Evolutionary conservation across 257 asterid genomes (phyloP), one percentile per base, ranked within the genome.

Genomic region (Pogostemon cablin): DNA sequence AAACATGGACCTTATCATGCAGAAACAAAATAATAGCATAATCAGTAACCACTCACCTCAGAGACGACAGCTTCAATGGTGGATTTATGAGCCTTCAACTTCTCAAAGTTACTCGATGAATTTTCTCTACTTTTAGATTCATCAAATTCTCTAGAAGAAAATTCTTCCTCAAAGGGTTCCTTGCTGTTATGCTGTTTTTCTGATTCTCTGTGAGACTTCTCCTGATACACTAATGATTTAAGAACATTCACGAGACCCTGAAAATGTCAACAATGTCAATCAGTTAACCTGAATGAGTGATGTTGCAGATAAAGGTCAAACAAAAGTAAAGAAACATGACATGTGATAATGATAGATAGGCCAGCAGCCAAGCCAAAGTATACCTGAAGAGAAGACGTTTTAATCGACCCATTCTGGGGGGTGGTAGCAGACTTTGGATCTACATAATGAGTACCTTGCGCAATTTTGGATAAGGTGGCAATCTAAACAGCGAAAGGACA

Each of bases 321-420:
- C 40, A 65, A 32, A 39, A 35, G 60, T 9, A n/a, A 69, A 69
- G 25, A 68, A 62, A 9, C 52, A 57, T 10, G n/a, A 57, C 78
- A 65, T 8, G 70, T 12, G 32, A 25, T 25, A 25, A 25, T 54
- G 55, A 62, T 34, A 70, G 65, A 75, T 44, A 65, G 50, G 50
- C 53, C 67, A 71, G 44, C 63, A 34, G 63, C 8, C 63, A 35
- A 61, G 62, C 44, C 68, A 71, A 69, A 77, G 62, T 61, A 81
- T 79, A 90, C 99, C 96, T 95, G 99, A 74, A 91, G 90, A 69
- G 99, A 84, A 58, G 92, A 84, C 64, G 96, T 88, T 81, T 91
- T 95, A 62, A 88, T 82, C 47, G 89, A 83, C 69, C 96, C 98
- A 59, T 72, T 82, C 84, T 91, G 99, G 75, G 90, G 82, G 69